Evolutionary conservation across 345 rosid genomes (phyloP), one percentile per base, ranked within the genome.

Genomic region (Abelmoschus esculentus): DNA sequence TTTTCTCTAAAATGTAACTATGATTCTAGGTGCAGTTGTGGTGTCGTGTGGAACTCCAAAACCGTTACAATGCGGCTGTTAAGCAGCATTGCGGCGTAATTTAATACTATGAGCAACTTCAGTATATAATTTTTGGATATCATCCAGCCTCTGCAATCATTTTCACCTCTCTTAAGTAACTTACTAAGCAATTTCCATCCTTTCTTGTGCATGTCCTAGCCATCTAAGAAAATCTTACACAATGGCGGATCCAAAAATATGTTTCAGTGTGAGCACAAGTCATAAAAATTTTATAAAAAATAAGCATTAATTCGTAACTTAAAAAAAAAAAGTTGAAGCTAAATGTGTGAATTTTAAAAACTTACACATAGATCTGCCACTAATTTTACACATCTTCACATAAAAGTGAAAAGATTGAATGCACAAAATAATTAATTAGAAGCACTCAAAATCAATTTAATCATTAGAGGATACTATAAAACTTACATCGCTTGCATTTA

Each of bases 401-500:
- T 52, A 31, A 29, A 64, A 40, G 40, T 55, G 64, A 7, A 53
- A 31, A 32, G 3, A 14, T n/a, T 47, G 31, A 47, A 32, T 3
- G 42, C 70, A 49, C 15, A 50, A 61, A 29, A 31, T 9, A 60
- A 28, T 29, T 15, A 28, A 15, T 66, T n/a, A 61, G 7, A 15
- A 14, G 12, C 17, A 26, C 22, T 15, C 14, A 71, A 36, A 44
- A 11, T 58, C 50, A 65, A 63, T 38, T 55, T 53, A 64, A 6
- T 59, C 29, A 44, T 70, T 76, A 55, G 69, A 32, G 71, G 58
- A 60, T 74, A 74, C 32, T 32, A n/a, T 34, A 31, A 52, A 79
- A 86, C 97, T 93, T 91, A 93, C 98, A 85, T 93, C 98, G 78
- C 98, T 93, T 14, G 98, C 98, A 80, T 93, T 93, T 70, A 93